Conservation (phyloP, 495 filamentous ascomycete genomes). For the Amphirosellinia nigrospora region DNA sequence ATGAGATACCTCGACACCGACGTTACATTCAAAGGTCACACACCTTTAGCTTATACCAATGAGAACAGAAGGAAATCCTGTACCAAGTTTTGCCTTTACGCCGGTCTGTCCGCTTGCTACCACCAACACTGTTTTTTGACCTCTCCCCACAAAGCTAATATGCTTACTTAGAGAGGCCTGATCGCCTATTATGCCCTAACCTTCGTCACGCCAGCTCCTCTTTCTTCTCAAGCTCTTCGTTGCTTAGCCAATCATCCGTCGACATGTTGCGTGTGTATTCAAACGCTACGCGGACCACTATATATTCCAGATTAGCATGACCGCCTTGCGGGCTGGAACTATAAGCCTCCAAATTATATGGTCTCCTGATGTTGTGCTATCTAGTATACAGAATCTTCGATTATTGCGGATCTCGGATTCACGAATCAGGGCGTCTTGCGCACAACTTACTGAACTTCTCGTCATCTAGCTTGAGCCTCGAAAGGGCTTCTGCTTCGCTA, state of each 20-base stretch:
- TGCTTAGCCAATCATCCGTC: slow-evolving; percentile 31
- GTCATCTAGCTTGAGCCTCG: slow-evolving; percentile 38
- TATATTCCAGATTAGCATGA: slow-evolving; percentile 15
- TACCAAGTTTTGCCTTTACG: slow-evolving; percentile 2
- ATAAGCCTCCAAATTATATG: neutral
- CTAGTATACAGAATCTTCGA: neutral
- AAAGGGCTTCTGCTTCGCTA: slow-evolving; percentile 32
- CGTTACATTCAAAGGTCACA: slow-evolving; percentile 24
- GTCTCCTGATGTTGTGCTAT: slow-evolving; percentile 7
- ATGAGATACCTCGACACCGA: slow-evolving; percentile 21
- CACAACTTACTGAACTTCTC: slow-evolving; percentile 40
- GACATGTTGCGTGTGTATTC: slow-evolving; percentile 38
- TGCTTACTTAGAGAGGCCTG: slow-evolving; percentile 1
- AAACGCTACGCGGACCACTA: slow-evolving; percentile 39
- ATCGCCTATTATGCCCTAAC: neutral
- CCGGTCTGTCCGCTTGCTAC: slow-evolving; percentile 21
- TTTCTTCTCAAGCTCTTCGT: slow-evolving; percentile 16
- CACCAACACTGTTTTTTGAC: slow-evolving; percentile 1
- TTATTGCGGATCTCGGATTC: slow-evolving; percentile 9
- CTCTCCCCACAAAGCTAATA: slow-evolving; percentile 10
- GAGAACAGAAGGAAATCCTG: slow-evolving; percentile 1
- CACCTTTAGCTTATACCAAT: slow-evolving; percentile 21
- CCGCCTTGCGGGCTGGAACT: neutral
- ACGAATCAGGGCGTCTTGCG: neutral
- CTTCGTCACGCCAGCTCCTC: slow-evolving; percentile 14